phyloP scores from a whole-genome alignment of 2,329 filamentous ascomycete species.

The Penicillium fuscoglaucum region DNA sequence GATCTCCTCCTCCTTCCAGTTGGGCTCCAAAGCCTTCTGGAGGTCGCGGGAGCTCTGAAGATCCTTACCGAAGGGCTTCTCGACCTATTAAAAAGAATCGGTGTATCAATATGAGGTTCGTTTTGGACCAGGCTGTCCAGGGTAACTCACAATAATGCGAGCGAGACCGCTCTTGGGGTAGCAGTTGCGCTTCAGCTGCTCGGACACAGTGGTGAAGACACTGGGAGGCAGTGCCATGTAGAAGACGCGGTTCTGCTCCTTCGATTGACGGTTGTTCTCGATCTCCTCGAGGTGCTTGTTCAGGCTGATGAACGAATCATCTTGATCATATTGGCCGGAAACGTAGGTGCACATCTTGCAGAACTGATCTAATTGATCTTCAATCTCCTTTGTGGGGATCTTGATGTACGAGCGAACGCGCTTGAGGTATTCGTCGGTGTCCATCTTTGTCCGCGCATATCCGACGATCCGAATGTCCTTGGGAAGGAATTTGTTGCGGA shows the following conservation, averaged over 20 bases:
- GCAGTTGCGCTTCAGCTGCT: conserved; percentile 96
- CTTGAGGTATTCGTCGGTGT: conserved; percentile 90
- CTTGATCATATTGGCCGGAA: conserved; percentile 96
- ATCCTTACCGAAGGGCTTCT: conserved; percentile 99
- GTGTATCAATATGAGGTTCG: conserved; percentile 21
- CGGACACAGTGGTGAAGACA: conserved; percentile 96
- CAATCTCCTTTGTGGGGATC: conserved; percentile 94
- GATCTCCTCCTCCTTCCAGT: conserved; percentile 98
- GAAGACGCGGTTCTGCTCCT: conserved; percentile 89
- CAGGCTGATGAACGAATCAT: conserved; percentile 86
- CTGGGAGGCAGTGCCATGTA: conserved; percentile 99
- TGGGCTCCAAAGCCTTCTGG: conserved; percentile 89
- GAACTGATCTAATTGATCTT: conserved; percentile 93
- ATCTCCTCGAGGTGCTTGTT: conserved; percentile 82
- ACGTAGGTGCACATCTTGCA: conserved; percentile 85
- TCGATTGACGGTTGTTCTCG: conserved; percentile 68
- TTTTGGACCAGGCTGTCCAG: background rate
- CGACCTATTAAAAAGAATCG: conserved; percentile 61
- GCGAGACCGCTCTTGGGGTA: conserved; percentile 89
- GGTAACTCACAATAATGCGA: conserved; percentile 77
- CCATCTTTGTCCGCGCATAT: conserved; percentile 99
- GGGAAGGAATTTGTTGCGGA: conserved; percentile 96
- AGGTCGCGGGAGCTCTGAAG: conserved; percentile 90
- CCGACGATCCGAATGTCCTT: conserved; percentile 96
- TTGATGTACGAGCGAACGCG: conserved; percentile 98